phyloP scores from a whole-genome alignment of 2,329 filamentous ascomycete species.

The Elsinoe fawcettii region DNA sequence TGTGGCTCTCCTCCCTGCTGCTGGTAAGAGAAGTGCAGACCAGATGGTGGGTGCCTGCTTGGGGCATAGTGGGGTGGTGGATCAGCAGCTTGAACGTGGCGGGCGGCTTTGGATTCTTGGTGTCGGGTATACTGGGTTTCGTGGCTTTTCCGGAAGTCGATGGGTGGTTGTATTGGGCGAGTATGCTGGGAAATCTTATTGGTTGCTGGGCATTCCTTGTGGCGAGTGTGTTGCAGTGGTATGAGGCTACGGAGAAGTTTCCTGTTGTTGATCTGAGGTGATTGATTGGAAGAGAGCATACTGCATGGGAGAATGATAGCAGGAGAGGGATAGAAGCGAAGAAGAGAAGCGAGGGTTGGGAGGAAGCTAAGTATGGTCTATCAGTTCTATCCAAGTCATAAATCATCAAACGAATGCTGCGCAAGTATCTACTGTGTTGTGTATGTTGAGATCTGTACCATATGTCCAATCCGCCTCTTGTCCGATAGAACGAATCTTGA shows the following conservation, averaged over 20 bases:
- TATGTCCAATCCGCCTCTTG: background rate
- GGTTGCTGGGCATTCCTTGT: constrained; percentile 17
- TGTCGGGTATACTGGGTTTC: constrained; percentile 14
- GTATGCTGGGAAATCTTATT: constrained; percentile 10
- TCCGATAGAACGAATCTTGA: background rate
- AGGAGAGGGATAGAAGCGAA: background rate
- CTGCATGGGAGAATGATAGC: background rate
- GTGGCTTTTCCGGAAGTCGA: background rate
- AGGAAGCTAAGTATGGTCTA: background rate
- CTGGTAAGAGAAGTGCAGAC: constrained; percentile 60
- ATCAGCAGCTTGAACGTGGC: constrained; percentile 58
- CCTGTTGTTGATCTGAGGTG: constrained; percentile 13
- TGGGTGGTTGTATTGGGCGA: constrained; percentile 10
- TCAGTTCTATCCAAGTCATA: background rate
- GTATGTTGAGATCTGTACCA: background rate
- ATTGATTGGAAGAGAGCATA: background rate
- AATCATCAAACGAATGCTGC: background rate
- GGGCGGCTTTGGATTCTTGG: constrained; percentile 36
- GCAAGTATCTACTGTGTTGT: background rate
- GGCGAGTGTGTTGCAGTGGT: constrained; percentile 16
- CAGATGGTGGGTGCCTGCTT: constrained; percentile 54
- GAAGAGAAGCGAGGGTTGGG: background rate
- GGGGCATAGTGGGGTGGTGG: constrained; percentile 54
- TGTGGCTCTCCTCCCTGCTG: constrained; percentile 49
- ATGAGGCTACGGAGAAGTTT: constrained; percentile 17